phyloP scores from a whole-genome alignment of 768 basidiomycete genomes.

The Porpolomopsis calyptriformis region DNA sequence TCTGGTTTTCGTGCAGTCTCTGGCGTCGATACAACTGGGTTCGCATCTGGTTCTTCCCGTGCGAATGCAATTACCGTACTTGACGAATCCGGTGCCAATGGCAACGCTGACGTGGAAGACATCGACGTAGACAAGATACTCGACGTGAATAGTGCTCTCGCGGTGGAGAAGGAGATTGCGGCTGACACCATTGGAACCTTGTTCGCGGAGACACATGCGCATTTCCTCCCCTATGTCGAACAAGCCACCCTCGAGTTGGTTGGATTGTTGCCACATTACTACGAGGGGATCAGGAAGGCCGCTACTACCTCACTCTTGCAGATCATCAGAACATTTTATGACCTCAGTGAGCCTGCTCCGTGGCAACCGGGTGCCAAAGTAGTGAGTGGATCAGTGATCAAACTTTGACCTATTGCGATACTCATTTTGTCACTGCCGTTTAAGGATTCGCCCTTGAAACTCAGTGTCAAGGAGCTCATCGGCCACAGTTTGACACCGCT shows the following conservation, averaged over 20 bases:
- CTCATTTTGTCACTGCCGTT: conserved; percentile 1
- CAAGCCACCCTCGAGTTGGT: conserved; percentile 69
- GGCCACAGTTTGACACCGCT: conserved; percentile 63
- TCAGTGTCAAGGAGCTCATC: conserved; percentile 70
- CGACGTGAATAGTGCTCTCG: conserved; percentile 90
- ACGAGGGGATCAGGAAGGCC: conserved; percentile 95
- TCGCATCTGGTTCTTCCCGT: conserved; percentile 66
- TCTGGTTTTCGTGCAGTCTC: too few relatives aligned
- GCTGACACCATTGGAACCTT: conserved; percentile 91
- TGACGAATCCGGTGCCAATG: conserved; percentile 43
- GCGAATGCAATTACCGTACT: conserved; percentile 56
- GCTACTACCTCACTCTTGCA: conserved; percentile 81
- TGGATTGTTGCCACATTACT: conserved; percentile 77
- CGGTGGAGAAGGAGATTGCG: conserved; percentile 98
- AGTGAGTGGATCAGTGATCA: conserved; percentile 31
- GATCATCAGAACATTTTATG: conserved; percentile 85
- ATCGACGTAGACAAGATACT: conserved; percentile 78
- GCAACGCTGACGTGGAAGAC: conserved; percentile 50
- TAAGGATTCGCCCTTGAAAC: conserved; percentile 42
- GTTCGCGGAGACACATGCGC: conserved; percentile 67
- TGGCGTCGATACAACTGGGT: conserved; percentile 46
- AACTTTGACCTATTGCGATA: neutral
- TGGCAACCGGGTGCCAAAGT: conserved; percentile 69
- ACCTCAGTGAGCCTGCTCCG: conserved; percentile 68
- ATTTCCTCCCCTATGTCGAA: conserved; percentile 91